Conservation (phyloP, 805 yeast genomes). For the Saccharomyces jurei region DNA sequence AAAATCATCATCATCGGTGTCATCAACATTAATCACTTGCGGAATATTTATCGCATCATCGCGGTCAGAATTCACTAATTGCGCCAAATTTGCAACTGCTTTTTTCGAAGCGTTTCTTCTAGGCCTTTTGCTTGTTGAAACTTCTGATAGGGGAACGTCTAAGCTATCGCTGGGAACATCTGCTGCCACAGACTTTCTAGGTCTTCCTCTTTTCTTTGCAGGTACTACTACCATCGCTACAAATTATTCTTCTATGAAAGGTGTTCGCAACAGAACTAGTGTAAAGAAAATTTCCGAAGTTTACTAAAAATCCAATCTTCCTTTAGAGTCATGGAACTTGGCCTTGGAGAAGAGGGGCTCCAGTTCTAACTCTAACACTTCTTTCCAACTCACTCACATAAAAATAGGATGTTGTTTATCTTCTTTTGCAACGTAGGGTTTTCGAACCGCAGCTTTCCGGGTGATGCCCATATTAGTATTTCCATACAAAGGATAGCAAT, state of each 20-base stretch:
- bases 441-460: not conserved
- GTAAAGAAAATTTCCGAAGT: not conserved
- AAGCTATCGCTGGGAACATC: not conserved
- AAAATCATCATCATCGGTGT: conserved; percentile 4
- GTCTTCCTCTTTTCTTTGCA: conserved; percentile 15
- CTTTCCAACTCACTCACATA: not conserved
- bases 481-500: not conserved
- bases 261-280: not conserved
- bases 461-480: not conserved
- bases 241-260: not conserved
- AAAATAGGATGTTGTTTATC: not conserved
- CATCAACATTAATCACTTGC: not conserved
- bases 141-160: conserved; percentile 4
- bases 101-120: conserved; percentile 6
- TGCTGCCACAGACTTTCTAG: conserved; percentile 8
- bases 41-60: not conserved
- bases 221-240: not conserved
- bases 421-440: not conserved
- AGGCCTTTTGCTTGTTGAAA: conserved; percentile 7
- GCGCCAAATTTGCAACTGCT: not conserved
- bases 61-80: conserved; percentile 5
- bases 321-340: not conserved
- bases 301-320: not conserved
- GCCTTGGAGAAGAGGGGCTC: not conserved
- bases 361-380: not conserved